These are phyloP conservation scores for Podaxis sp. DNA, from an alignment of 768 basidiomycete species.

Conservation along the genomic window DNA sequence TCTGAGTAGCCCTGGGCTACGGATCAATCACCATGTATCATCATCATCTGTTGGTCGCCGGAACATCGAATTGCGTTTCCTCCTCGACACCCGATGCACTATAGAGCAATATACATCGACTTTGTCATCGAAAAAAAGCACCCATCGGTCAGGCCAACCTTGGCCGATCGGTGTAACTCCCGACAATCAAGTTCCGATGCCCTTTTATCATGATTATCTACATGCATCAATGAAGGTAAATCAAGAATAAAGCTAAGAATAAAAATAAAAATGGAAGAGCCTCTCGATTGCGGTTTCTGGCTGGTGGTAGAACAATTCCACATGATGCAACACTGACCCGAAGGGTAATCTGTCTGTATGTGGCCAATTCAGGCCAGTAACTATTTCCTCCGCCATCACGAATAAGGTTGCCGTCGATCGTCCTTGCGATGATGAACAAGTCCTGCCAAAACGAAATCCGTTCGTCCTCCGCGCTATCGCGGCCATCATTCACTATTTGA, in stretches of 20 bases:
- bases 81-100: not conserved
- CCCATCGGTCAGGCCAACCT: not conserved
- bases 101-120: not conserved
- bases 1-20: not conserved
- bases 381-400: not conserved
- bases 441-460: not conserved
- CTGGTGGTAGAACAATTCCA: not conserved
- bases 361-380: too few relatives aligned
- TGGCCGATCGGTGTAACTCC: not conserved
- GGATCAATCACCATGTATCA: constrained; percentile 7
- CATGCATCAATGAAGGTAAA: not conserved
- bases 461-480: not conserved
- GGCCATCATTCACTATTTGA: not conserved
- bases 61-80: not conserved
- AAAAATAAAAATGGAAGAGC: too few relatives aligned
- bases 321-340: not conserved
- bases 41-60: not conserved
- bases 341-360: too few relatives aligned
- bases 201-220: not conserved
- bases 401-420: not conserved
- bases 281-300: too few relatives aligned
- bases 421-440: not conserved
- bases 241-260: not conserved
- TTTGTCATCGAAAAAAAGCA: not conserved
- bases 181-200: not conserved